Conservation (phyloP, 2,329 filamentous ascomycete species). For the Colletotrichum camelliae region DNA sequence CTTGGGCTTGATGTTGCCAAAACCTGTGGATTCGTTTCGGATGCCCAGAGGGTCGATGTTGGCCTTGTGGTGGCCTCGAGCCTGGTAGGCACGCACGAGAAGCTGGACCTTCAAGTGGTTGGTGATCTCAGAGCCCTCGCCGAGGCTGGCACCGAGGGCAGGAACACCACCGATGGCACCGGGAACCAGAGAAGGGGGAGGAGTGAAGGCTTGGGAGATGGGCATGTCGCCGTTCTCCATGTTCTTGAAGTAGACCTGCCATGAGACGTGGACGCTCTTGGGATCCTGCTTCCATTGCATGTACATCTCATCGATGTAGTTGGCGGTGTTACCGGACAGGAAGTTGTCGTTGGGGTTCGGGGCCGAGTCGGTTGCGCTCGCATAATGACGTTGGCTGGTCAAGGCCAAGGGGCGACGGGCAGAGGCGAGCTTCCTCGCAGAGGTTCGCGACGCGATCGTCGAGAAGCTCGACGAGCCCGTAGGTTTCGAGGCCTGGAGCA, state of each 20-base stretch:
- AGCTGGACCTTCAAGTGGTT: constrained; percentile 99
- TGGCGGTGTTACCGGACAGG: constrained; percentile 94
- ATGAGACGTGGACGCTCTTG: constrained; percentile 93
- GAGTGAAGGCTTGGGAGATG: constrained; percentile 94
- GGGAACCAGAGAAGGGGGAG: constrained; percentile 90
- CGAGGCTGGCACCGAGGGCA: constrained; percentile 72
- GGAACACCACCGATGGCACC: constrained; percentile 80
- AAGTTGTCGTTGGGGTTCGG: constrained; percentile 94
- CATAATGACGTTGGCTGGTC: constrained; percentile 57
- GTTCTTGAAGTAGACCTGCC: constrained; percentile 99
- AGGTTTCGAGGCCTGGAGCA: constrained; percentile 61
- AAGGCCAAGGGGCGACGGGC: constrained; percentile 56
- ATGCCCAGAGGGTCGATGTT: constrained; percentile 97
- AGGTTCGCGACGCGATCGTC: constrained; percentile 41
- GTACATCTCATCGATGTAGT: constrained; percentile 99
- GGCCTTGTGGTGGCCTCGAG: constrained; percentile 97
- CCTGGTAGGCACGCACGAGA: constrained; percentile 95
- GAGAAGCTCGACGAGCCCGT: constrained; percentile 46
- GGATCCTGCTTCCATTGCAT: constrained; percentile 96
- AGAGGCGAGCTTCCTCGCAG: constrained; percentile 50
- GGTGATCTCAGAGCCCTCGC: constrained; percentile 78
- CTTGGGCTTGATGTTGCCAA: constrained; percentile 86
- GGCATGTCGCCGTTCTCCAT: constrained; percentile 99
- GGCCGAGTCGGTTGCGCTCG: constrained; percentile 58
- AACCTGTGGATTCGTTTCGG: constrained; percentile 81